Evolutionary conservation across 768 basidiomycete genomes (phyloP), one percentile per base, ranked within the genome.

Genomic region (Boletus eberwhitei): DNA sequence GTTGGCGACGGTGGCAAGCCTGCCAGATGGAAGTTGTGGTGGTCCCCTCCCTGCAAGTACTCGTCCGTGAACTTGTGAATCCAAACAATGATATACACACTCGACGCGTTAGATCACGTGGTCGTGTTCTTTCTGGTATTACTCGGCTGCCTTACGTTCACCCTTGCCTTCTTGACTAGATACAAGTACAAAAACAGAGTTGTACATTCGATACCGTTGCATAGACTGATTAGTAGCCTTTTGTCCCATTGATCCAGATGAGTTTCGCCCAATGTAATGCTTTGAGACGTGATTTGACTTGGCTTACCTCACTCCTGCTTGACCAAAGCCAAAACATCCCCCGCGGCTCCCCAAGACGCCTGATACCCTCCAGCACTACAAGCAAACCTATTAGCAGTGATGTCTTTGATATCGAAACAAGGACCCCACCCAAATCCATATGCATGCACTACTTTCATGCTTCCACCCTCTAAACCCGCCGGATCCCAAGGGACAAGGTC

Each of bases 371-470:
- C 69, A 17, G 63, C 40, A n/a, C 74, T 73, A 52, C 39, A 57
- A 58, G 26, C 9, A 19, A 43, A 57, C 57, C 17, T 8, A 21
- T 65, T 52, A 42, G 61, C 31, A 21, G 11, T 14, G 6, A 61
- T 48, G 8, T 14, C 1, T 14, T 16, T 22, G 8, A 43, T 22
- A n/a, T n/a, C n/a, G 6, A 3, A 29, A 21, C 22, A 5, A 41
- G 6, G 8, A 41, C 3, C 76, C 50, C 39, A 79, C 79, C 83
- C 83, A 36, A 85, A 80, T 7, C 84, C 84, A 64, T 85, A 85
- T 24, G 82, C 80, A 68, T 85, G 83, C 19, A 83, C 73, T 3
- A 84, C 76, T 13, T 60, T 54, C 61, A 73, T 64, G 22, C 62
- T 55, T 44, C 59, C 59, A 32, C 8, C 47, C 34, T 37, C 58